Percentiles rank a stretch among this genome's conserved stretches.
Conservation (phyloP, 352 stramenopile species). For the Globisporangium cederbergense region DNA sequence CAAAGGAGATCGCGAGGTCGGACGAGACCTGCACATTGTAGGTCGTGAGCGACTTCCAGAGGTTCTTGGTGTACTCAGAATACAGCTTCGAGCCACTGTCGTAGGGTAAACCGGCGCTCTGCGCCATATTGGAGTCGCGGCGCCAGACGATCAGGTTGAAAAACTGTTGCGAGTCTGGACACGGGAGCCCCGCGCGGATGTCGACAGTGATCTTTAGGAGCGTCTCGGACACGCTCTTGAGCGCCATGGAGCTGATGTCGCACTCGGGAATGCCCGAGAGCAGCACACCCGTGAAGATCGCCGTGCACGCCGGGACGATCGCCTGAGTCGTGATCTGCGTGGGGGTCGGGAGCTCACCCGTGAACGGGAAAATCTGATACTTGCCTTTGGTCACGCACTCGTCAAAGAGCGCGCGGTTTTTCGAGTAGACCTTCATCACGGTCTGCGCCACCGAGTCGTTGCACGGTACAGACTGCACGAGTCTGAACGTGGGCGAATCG, state of each 20-base stretch:
- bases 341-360: constrained; percentile 39
- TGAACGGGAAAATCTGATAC: constrained; percentile 64
- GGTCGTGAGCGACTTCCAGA: constrained; percentile 6
- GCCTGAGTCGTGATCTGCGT: constrained; percentile 34
- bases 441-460: constrained; percentile 37
- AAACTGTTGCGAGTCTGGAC: constrained; percentile 11
- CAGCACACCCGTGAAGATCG: constrained; percentile 47
- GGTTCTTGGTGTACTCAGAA: constrained; percentile 10
- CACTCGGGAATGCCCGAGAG: constrained; percentile 42
- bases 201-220: constrained; percentile 57
- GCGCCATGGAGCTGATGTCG: constrained; percentile 42
- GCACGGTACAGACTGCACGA: constrained; percentile 39
- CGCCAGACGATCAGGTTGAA: constrained; percentile 11
- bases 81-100: constrained; percentile 11
- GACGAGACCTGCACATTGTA: not conserved
- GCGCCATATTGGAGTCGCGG: constrained; percentile 9
- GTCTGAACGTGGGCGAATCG: constrained; percentile 45
- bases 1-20: constrained; percentile 7
- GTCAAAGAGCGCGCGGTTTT: constrained; percentile 52
- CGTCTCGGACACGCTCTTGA: constrained; percentile 53
- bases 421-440: constrained; percentile 47
- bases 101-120: constrained; percentile 8
- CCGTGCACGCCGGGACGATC: constrained; percentile 34
- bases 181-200: constrained; percentile 1
- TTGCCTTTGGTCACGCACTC: constrained; percentile 36